Percentiles rank a stretch among this genome's conserved stretches.
These are phyloP conservation scores for Ceratobasidium theobromae DNA, from an alignment of 1,284 basidiomycete species.

Conservation along the genomic window DNA sequence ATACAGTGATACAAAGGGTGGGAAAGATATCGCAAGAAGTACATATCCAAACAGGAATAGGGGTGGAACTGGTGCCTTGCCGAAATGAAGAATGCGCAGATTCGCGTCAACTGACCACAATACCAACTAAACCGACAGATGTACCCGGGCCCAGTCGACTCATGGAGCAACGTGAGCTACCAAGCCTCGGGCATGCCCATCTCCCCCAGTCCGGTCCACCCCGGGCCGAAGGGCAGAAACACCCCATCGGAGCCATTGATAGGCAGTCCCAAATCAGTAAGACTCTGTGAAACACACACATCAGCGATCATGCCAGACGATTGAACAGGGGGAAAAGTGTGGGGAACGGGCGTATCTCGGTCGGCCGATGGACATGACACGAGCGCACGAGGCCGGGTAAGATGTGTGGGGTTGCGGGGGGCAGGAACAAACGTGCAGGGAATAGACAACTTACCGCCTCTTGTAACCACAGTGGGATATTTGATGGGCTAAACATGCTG, in stretches of 20 bases:
- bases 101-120: neutral
- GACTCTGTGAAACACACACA: constrained; percentile 53
- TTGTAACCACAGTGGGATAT: constrained; percentile 78
- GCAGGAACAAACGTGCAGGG: neutral
- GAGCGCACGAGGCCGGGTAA: neutral
- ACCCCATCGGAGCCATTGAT: constrained; percentile 86
- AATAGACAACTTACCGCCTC: constrained; percentile 54
- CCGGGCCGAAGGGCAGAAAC: constrained; percentile 65
- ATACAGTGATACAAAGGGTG: constrained; percentile 17
- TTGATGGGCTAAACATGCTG: constrained; percentile 72
- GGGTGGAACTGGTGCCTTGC: neutral
- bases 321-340: constrained; percentile 30
- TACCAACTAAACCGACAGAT: neutral
- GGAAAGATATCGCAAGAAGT: neutral
- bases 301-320: neutral
- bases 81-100: constrained; percentile 1
- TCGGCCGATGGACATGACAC: neutral
- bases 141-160: neutral
- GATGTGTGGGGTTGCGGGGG: neutral
- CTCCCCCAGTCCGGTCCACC: constrained; percentile 60
- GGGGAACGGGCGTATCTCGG: constrained; percentile 36
- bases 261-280: constrained; percentile 85
- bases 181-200: constrained; percentile 78
- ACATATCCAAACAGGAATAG: neutral
- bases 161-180: constrained; percentile 44